A percentile compares a stretch with the other conserved stretches of the same genome.
These are phyloP conservation scores for Ceratobasidium sp. DNA, from an alignment of 1,284 basidiomycete species.

Conservation along the genomic window DNA sequence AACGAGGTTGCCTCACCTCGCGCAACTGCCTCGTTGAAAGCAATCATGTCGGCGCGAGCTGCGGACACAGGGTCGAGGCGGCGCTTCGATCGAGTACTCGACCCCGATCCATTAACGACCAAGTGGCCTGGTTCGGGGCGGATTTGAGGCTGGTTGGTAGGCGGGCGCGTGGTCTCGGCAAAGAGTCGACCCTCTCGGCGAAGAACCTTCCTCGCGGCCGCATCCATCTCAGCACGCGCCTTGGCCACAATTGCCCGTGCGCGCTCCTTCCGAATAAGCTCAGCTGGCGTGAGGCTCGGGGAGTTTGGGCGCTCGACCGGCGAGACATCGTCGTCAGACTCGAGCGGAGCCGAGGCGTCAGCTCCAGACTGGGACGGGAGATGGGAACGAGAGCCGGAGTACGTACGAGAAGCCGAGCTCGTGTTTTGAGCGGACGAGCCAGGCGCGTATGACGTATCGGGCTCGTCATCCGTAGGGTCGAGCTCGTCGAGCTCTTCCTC, in stretches of 20 bases:
- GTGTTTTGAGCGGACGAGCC: neutral
- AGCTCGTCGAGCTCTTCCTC: neutral
- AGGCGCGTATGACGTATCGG: neutral
- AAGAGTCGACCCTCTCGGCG: neutral
- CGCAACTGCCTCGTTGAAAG: neutral
- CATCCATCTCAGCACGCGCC: neutral
- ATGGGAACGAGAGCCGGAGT: neutral
- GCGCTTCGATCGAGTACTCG: neutral
- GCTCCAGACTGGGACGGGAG: neutral
- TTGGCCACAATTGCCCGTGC: neutral
- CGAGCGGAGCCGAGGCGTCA: neutral
- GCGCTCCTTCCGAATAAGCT: neutral
- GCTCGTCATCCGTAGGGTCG: neutral
- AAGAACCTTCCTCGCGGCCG: neutral
- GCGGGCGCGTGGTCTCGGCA: neutral
- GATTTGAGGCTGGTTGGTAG: neutral
- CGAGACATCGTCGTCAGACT: neutral
- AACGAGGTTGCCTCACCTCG: neutral
- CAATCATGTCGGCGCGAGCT: conserved; percentile 1
- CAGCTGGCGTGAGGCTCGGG: neutral
- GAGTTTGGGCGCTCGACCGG: neutral
- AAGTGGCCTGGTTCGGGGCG: neutral
- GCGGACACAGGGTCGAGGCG: neutral
- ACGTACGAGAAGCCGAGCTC: neutral
- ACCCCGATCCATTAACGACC: too few species aligned